phyloP scores from a whole-genome alignment of 495 filamentous ascomycete genomes.

The Physcia stellaris region DNA sequence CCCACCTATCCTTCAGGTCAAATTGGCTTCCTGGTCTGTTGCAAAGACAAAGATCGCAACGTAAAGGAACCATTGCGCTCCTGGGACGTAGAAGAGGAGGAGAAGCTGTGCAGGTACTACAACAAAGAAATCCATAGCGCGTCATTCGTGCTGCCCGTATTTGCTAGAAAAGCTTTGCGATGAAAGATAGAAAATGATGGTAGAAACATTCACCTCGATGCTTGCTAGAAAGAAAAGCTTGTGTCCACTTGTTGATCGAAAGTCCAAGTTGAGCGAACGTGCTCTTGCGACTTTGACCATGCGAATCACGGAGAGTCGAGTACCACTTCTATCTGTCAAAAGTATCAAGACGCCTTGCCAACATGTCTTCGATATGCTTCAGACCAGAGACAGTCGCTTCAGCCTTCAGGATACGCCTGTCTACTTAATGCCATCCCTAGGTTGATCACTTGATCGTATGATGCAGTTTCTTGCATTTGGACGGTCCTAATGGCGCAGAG shows the following conservation, averaged over 20 bases:
- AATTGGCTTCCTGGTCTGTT: conserved; percentile 99
- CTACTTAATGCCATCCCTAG: neutral
- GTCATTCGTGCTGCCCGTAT: conserved; percentile 82
- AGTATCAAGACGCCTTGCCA: neutral
- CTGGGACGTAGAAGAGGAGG: conserved; percentile 78
- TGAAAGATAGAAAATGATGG: conserved; percentile 1
- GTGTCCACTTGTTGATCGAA: neutral
- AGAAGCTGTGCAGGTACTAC: conserved; percentile 86
- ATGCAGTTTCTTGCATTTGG: too few relatives aligned
- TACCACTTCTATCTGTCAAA: neutral
- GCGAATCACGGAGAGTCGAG: neutral
- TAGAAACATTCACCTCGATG: neutral
- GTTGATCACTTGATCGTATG: neutral
- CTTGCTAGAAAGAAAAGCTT: neutral
- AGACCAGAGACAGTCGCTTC: neutral
- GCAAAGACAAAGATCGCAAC: conserved; percentile 77
- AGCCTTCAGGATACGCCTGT: neutral
- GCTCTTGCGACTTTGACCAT: neutral
- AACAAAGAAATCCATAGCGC: conserved; percentile 91
- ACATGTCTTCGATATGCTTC: neutral
- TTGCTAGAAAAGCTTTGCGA: conserved; percentile 57
- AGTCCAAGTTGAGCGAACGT: neutral
- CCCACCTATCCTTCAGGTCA: conserved; percentile 98
- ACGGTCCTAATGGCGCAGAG: too few relatives aligned
- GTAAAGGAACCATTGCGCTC: conserved; percentile 67